Percentiles rank a stretch among this genome's conserved stretches.
phyloP scores from a whole-genome alignment of 2,329 filamentous ascomycete genomes.

The Tolypocladium sp. region DNA sequence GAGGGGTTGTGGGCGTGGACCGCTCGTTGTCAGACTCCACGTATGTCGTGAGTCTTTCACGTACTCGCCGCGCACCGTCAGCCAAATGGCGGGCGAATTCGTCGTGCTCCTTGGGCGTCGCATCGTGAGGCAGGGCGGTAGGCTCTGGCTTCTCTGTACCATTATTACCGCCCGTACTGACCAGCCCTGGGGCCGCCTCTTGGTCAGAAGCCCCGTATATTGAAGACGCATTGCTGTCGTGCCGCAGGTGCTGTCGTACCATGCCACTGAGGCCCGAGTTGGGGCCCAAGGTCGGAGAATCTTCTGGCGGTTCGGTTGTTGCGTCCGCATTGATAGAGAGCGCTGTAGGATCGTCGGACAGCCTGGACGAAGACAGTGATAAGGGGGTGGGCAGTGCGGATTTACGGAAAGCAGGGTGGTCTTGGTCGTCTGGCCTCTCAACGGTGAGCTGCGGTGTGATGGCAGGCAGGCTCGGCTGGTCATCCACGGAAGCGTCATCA shows the following conservation, averaged over 20 bases:
- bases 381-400: slow-evolving; percentile 34
- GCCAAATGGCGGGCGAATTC: slow-evolving; percentile 69
- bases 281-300: slow-evolving; percentile 76
- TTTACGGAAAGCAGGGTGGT: slow-evolving; percentile 45
- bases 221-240: slow-evolving; percentile 73
- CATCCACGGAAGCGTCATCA: slow-evolving; percentile 21
- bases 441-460: slow-evolving; percentile 26
- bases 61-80: slow-evolving; percentile 59
- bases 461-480: slow-evolving; percentile 3
- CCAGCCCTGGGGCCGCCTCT: slow-evolving; percentile 11
- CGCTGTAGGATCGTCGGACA: slow-evolving; percentile 15
- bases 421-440: slow-evolving; percentile 40
- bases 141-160: neutral
- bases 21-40: slow-evolving; percentile 50
- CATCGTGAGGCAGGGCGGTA: neutral
- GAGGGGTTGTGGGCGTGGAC: slow-evolving; percentile 16
- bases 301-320: slow-evolving; percentile 26
- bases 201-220: slow-evolving; percentile 49
- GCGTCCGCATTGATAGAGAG: slow-evolving; percentile 13
- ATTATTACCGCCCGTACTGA: neutral
- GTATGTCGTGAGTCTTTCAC: slow-evolving; percentile 63
- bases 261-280: slow-evolving; percentile 64
- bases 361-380: slow-evolving; percentile 18
- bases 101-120: slow-evolving; percentile 39
- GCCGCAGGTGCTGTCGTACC: slow-evolving; percentile 75